A percentile compares a stretch with the other conserved stretches of the same genome.
phyloP scores from a whole-genome alignment of 768 basidiomycete genomes.

The Naganishia onofrii region DNA sequence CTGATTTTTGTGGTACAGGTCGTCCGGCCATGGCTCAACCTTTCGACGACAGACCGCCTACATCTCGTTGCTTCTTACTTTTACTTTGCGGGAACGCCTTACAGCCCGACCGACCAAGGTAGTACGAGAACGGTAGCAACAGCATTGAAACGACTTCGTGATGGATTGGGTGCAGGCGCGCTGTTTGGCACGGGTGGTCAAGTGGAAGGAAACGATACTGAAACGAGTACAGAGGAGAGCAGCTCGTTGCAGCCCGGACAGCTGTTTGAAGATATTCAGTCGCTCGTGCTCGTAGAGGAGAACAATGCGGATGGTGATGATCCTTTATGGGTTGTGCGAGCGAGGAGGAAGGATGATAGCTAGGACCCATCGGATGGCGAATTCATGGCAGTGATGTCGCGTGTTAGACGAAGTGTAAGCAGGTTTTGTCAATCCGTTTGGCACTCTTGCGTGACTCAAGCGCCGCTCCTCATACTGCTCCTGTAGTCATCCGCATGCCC shows the following conservation, averaged over 20 bases:
- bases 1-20: conserved; percentile 19
- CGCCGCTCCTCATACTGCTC: too few relatives aligned
- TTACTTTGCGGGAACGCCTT: conserved; percentile 33
- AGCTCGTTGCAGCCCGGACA: not conserved
- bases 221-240: not conserved
- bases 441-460: too few relatives aligned
- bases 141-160: conserved; percentile 14
- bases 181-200: not conserved
- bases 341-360: not conserved
- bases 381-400: too few relatives aligned
- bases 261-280: conserved; percentile 21
- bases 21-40: conserved; percentile 34
- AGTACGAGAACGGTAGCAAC: conserved; percentile 31
- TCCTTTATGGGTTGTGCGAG: conserved; percentile 40
- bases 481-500: too few relatives aligned
- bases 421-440: too few relatives aligned
- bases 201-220: not conserved
- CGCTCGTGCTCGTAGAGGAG: conserved; percentile 19
- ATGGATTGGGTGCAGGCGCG: not conserved
- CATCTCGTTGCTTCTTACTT: conserved; percentile 39
- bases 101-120: conserved; percentile 11
- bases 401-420: too few relatives aligned
- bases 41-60: conserved; percentile 36
- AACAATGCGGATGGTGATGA: conserved; percentile 25
- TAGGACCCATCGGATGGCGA: not conserved